A percentile compares a stretch with the other conserved stretches of the same genome.
These are phyloP conservation scores for Mycena metata DNA, from an alignment of 768 basidiomycete species.

Conservation along the genomic window DNA sequence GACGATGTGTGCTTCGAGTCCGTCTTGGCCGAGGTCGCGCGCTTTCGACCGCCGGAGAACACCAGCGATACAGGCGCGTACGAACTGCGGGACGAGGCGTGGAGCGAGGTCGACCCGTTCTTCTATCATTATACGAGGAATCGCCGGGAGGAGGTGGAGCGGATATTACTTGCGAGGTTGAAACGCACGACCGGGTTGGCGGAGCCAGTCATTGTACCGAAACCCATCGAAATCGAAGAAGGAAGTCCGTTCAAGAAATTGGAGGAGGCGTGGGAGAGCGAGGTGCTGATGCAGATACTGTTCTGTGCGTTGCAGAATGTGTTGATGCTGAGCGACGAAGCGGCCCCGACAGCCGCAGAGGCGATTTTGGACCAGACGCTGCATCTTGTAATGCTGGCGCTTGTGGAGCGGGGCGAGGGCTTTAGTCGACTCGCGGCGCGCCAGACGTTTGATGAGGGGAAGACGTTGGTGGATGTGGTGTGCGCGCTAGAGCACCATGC, in stretches of 20 bases:
- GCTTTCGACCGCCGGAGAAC: constrained; percentile 85
- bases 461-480: constrained; percentile 78
- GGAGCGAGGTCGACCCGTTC: constrained; percentile 93
- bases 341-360: constrained; percentile 83
- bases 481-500: constrained; percentile 85
- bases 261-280: constrained; percentile 73
- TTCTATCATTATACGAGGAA: constrained; percentile 97
- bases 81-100: constrained; percentile 85
- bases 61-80: constrained; percentile 88
- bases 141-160: constrained; percentile 92
- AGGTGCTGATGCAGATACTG: constrained; percentile 82
- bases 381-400: constrained; percentile 87
- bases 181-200: constrained; percentile 72
- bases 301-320: constrained; percentile 87
- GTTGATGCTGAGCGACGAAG: constrained; percentile 71
- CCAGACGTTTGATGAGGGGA: constrained; percentile 68
- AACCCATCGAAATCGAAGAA: constrained; percentile 69
- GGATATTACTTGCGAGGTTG: constrained; percentile 73
- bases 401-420: constrained; percentile 74
- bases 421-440: constrained; percentile 73
- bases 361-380: constrained; percentile 91
- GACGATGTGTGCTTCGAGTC: constrained; percentile 88
- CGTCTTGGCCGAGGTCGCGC: constrained; percentile 82
- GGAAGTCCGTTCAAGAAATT: constrained; percentile 78
- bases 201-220: constrained; percentile 84